Conservation (phyloP, 1,139 yeast genomes). For the Candida neerlandica region DNA sequence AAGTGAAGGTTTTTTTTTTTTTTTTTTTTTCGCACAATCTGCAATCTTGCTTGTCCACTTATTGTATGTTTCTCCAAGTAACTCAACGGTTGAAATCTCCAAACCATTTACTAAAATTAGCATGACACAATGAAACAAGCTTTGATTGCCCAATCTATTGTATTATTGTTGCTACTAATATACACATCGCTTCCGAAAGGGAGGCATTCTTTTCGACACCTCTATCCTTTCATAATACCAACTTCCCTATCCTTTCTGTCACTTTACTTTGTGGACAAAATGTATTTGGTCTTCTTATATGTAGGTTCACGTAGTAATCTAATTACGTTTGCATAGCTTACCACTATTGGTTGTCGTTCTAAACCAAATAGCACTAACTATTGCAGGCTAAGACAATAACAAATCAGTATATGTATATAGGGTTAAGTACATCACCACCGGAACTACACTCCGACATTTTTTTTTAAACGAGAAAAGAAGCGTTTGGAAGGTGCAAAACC, state of each 20-base stretch:
- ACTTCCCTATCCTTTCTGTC: no score
- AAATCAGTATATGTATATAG: not conserved
- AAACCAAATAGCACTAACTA: not conserved
- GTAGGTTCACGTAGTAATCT: not conserved
- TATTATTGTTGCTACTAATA: not conserved
- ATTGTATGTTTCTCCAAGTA: not conserved
- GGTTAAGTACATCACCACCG: not conserved
- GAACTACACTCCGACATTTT: not conserved
- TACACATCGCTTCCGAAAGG: not conserved
- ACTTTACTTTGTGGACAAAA: not conserved
- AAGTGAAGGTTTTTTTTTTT: not conserved
- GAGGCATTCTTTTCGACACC: not conserved
- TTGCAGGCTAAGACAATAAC: not conserved
- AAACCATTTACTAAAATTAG: constrained; percentile 2
- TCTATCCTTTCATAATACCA: no score
- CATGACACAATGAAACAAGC: not conserved
- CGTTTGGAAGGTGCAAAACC: not conserved
- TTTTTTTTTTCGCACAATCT: not conserved
- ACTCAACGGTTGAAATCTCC: not conserved
- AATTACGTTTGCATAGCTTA: not conserved
- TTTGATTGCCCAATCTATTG: no score
- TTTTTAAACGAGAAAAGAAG: not conserved
- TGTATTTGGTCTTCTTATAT: not conserved
- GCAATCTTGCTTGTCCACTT: no score
- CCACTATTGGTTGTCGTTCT: not conserved